Evolutionary conservation across 148 eudicot genomes (phyloP), one percentile per base, ranked within the genome.

Genomic region (Linanthus parryae): DNA sequence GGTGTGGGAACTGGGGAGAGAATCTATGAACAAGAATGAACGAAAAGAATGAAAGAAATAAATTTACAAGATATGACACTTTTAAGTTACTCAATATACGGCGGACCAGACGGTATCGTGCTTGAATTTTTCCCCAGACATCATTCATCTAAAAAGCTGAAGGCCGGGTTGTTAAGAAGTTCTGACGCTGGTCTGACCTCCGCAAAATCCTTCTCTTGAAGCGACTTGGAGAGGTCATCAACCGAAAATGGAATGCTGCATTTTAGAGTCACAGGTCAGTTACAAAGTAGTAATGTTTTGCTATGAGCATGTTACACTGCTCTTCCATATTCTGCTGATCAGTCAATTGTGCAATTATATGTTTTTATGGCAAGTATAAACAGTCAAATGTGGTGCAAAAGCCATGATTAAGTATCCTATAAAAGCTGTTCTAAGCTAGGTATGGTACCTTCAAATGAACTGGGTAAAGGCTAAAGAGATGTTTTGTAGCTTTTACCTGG

Each of bases 231-330:
- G 39, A 92, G 73, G 39, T 92, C 96, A 46, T 92, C 99, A 20
- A 87, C 75, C 3, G 99, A 92, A 77, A 92, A 92, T 0, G 96
- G 99, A 43, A 92, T 92, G 82, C 99, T 92, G 85, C 68, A 61
- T 61, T 16, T 0, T 37, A 62, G 17, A 44, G 24, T 17, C 35
- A 40, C 29, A 7, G 16, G 34, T 17, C 14, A 33, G 37, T 45
- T 30, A 26, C 12, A 27, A 15, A n/a, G n/a, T n/a, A n/a, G n/a
- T n/a, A n/a, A n/a, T n/a, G n/a, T n/a, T n/a, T n/a, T n/a, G n/a
- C n/a, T n/a, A n/a, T n/a, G n/a, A n/a, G n/a, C n/a, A n/a, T n/a
- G n/a, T n/a, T n/a, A n/a, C n/a, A n/a, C n/a, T n/a, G n/a, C n/a
- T n/a, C n/a, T n/a, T n/a, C n/a, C n/a, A n/a, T n/a, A n/a, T n/a